Evolutionary conservation across 352 stramenopile genomes (phyloP).

Genomic region (Globisporangium lucens): DNA sequence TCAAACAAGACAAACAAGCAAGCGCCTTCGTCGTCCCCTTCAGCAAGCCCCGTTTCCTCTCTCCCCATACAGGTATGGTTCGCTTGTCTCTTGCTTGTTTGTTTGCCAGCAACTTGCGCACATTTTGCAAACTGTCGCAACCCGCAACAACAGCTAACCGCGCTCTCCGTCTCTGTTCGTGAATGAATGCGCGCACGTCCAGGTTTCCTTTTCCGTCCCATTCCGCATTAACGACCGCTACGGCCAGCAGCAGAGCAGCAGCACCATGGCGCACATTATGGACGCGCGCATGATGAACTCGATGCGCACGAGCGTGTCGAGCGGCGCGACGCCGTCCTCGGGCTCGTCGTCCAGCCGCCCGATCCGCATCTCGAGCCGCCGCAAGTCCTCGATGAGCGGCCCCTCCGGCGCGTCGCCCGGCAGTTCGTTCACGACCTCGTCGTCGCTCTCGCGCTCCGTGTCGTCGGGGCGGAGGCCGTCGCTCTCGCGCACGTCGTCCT

Average conservation of each 20-base stretch:
- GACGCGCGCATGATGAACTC: slow-evolving; percentile 54
- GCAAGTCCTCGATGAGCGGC: slow-evolving; percentile 45
- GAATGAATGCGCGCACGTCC: background rate
- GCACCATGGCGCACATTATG: slow-evolving; percentile 59
- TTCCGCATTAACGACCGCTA: background rate
- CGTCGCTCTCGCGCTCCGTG: slow-evolving; percentile 23
- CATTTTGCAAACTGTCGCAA: slow-evolving; percentile 5
- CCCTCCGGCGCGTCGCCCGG: slow-evolving; percentile 19
- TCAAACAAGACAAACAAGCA: background rate
- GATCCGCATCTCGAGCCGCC: slow-evolving; percentile 27
- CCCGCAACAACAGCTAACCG: background rate
- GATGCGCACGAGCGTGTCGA: slow-evolving; percentile 36
- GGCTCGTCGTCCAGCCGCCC: slow-evolving; percentile 10
- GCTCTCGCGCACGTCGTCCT: slow-evolving; percentile 28
- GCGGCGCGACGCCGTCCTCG: slow-evolving; percentile 10
- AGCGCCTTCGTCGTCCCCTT: background rate
- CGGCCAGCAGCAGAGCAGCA: background rate
- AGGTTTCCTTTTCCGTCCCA: background rate
- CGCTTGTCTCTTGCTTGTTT: slow-evolving; percentile 5
- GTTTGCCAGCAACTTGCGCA: background rate
- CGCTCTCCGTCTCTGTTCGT: background rate
- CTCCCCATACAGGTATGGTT: slow-evolving; percentile 5
- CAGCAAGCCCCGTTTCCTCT: background rate
- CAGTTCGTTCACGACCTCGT: slow-evolving; percentile 18
- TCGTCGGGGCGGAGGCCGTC: slow-evolving; percentile 30